Evolutionary conservation across 2,329 filamentous ascomycete genomes (phyloP).

Genomic region (Fusarium kyushuense): DNA sequence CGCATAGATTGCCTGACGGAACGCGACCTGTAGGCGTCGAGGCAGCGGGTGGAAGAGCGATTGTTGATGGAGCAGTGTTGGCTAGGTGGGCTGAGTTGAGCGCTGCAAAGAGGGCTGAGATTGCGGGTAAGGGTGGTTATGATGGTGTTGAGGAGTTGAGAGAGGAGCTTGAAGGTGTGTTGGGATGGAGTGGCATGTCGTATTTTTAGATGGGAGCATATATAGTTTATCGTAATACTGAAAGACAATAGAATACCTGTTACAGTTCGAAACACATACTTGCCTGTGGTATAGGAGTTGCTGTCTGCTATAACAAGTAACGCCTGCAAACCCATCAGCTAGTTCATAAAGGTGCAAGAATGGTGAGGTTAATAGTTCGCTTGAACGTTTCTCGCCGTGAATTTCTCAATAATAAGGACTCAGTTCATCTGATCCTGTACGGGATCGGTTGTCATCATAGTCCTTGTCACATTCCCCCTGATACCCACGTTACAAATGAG

Average conservation of each 20-base stretch:
- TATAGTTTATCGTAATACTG: neutral
- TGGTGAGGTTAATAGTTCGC: no score
- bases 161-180: constrained; percentile 73
- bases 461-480: no score
- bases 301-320: no score
- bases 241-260: neutral
- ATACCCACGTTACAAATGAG: no score
- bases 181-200: constrained; percentile 73
- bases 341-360: no score
- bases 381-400: no score
- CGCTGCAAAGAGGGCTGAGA: constrained; percentile 76
- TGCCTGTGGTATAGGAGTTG: no score
- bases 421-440: no score
- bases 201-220: constrained; percentile 55
- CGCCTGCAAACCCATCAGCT: no score
- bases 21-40: constrained; percentile 65
- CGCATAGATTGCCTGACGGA: constrained; percentile 71
- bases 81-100: constrained; percentile 81
- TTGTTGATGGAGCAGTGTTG: constrained; percentile 84
- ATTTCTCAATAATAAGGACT: no score
- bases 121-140: constrained; percentile 79
- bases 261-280: no score
- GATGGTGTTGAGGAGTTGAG: constrained; percentile 73
- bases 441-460: no score
- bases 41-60: constrained; percentile 69